Base-by-base conservation (phyloP, 2,329 filamentous ascomycete genomes). In the Sordariomycetes sp. region DNA sequence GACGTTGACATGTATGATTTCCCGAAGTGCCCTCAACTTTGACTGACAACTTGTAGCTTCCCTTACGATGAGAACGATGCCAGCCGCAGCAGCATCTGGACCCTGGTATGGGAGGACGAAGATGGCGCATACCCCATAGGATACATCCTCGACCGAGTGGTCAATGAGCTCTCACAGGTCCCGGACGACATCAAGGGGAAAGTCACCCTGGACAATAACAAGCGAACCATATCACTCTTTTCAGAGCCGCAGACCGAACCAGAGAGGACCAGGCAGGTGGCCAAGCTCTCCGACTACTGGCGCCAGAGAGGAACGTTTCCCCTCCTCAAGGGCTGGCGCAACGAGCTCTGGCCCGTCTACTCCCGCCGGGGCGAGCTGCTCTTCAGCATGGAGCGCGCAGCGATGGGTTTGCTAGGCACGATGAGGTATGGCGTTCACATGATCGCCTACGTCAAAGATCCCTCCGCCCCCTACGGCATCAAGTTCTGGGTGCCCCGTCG, bases 401-500 rank as follows among this genome's bases (percentile, higher is more conserved):
- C 82, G 6, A 74, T 75, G 37, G 74, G 80, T 0, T 61, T 94
- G 8, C 78, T 94, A 31, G 87, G 86, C 2, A 68, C 82, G 2
- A 74, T 82, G 44, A 77, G 79, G 7, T 93, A 87, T 51, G 87
- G 86, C 15, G 76, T 87, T 21, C 84, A 94, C 55, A 75, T 93
- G 72, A 84, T 76, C 19, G 84, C 75, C 5, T 94, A 83, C 48
- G 70, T 82, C 17, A 55, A 62, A 16, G 55, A 55, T 31, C 37
- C 47, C 4, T 37, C 44, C 12, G 50, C 52, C 5, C 57, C 55
- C 25, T 57, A 70, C 34, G 80, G 79, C 14, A 59, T 94, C 29
- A 80, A 77, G 49, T 68, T 98, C 26, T 96, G 92, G 90, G 75
- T 94, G 2, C 84, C 92, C 4, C 72, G 79, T 30, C 72, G 92